A percentile compares a stretch with the other conserved stretches of the same genome.
These are phyloP conservation scores for Nicotiana attenuata DNA, from an alignment of 257 asterid genomes.

Conservation along the genomic window DNA sequence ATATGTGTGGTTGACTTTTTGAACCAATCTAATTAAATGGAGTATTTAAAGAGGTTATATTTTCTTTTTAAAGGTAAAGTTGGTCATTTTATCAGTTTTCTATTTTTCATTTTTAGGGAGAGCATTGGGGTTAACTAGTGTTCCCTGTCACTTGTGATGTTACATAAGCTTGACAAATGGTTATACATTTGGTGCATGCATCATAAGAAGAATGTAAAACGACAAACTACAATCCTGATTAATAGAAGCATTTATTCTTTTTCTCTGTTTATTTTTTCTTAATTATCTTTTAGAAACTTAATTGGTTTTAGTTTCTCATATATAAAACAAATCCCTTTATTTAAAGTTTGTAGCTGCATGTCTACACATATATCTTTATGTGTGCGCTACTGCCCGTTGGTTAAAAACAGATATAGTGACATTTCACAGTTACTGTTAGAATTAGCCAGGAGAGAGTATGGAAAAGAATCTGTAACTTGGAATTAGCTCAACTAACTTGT, in stretches of 20 bases:
- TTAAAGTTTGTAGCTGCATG: no score
- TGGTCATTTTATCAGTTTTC: not conserved
- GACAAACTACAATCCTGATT: not conserved
- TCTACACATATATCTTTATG: no score
- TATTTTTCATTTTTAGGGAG: not conserved
- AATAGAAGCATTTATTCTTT: not conserved
- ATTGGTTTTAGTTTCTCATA: not conserved
- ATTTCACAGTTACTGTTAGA: no score
- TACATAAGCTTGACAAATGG: not conserved
- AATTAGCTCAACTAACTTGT: no score
- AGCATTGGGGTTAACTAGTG: not conserved
- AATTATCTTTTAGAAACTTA: not conserved
- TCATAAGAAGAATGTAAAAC: not conserved
- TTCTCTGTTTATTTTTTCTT: not conserved
- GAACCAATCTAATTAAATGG: not conserved
- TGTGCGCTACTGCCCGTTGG: no score
- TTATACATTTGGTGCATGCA: not conserved
- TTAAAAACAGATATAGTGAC: no score
- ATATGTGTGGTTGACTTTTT: not conserved
- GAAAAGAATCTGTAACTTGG: no score
- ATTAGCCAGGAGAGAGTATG: no score
- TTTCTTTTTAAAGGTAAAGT: not conserved
- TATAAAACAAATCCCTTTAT: not conserved
- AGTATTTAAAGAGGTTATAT: not conserved
- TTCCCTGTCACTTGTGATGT: not conserved